A percentile compares a stretch with the other conserved stretches of the same genome.
Evolutionary conservation across 2,329 filamentous ascomycete genomes (phyloP).

Genomic region (Colletotrichum echinochloae): DNA sequence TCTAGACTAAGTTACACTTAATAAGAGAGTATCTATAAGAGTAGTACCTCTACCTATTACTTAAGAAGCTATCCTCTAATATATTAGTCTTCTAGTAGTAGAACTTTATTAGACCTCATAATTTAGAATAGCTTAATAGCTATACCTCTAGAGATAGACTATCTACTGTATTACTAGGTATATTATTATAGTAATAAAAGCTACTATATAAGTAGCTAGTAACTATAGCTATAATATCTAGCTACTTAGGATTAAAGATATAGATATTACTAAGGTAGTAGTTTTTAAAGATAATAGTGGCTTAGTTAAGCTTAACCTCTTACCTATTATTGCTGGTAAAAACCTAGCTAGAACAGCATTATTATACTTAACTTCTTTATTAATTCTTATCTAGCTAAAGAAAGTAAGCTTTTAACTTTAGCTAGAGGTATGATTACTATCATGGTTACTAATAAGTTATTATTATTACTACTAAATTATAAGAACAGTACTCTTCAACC

Average conservation of each 20-base stretch:
- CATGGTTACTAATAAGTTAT: background rate
- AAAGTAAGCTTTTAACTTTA: slow-evolving; percentile 1
- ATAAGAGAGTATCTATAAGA: slow-evolving; percentile 46
- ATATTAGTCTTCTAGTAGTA: slow-evolving; percentile 35
- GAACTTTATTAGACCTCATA: slow-evolving; percentile 34
- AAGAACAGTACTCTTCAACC: background rate
- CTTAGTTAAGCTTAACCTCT: slow-evolving; percentile 3
- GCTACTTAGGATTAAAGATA: slow-evolving; percentile 2
- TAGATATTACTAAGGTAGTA: slow-evolving; percentile 3
- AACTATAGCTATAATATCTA: background rate
- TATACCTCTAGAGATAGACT: slow-evolving; percentile 51
- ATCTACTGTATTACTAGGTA: too few relatives aligned
- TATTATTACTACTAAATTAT: too few relatives aligned
- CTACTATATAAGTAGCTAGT: background rate
- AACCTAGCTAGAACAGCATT: slow-evolving; percentile 2
- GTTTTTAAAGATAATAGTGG: background rate
- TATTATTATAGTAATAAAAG: too few relatives aligned
- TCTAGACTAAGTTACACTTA: slow-evolving; percentile 49
- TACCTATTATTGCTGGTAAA: background rate
- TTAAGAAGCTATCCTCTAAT: background rate
- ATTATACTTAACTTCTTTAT: slow-evolving; percentile 5
- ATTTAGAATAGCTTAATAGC: slow-evolving; percentile 51
- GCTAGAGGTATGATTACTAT: background rate
- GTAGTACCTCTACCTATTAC: slow-evolving; percentile 51
- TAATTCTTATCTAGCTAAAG: too few relatives aligned